Percentiles rank a stretch among this genome's conserved stretches.
Evolutionary conservation across 176 grass and related monocot species (phyloP).

Genomic region (Eremochloa ophiuroides): DNA sequence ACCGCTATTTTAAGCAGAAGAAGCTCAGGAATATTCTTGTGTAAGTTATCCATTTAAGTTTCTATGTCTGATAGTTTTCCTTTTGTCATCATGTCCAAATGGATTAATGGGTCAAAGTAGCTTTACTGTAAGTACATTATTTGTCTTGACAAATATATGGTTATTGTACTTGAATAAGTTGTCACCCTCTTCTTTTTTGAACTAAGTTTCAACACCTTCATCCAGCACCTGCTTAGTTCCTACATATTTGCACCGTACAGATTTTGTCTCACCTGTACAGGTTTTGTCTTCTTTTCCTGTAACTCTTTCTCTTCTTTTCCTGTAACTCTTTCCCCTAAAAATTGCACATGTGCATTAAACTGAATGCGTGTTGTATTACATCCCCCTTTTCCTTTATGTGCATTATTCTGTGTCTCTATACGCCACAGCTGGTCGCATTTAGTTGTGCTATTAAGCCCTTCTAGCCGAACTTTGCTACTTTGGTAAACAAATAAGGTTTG

Average conservation of each 20-base stretch:
- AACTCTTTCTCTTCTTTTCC: neutral
- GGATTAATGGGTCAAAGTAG: neutral
- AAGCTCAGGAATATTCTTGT: slow-evolving; percentile 69
- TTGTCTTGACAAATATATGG: neutral
- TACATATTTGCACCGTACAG: neutral
- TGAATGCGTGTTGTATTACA: neutral
- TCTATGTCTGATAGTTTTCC: neutral
- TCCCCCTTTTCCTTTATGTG: neutral
- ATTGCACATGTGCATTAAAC: neutral
- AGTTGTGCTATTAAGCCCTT: neutral
- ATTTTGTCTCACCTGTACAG: neutral
- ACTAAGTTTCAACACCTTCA: neutral
- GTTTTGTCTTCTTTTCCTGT: neutral
- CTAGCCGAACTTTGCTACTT: neutral
- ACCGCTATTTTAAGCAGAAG: slow-evolving; percentile 62
- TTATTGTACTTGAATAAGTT: neutral
- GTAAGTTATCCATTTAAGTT: slow-evolving; percentile 44
- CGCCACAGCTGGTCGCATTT: neutral
- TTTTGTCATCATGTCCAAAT: neutral
- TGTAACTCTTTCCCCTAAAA: neutral
- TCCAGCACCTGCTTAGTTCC: neutral
- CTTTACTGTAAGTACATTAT: neutral
- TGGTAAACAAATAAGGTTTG: neutral
- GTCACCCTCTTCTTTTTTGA: neutral
- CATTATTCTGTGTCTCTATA: neutral